phyloP scores from a whole-genome alignment of 164 flowering plant genomes.

The Pachysandra terminalis region DNA sequence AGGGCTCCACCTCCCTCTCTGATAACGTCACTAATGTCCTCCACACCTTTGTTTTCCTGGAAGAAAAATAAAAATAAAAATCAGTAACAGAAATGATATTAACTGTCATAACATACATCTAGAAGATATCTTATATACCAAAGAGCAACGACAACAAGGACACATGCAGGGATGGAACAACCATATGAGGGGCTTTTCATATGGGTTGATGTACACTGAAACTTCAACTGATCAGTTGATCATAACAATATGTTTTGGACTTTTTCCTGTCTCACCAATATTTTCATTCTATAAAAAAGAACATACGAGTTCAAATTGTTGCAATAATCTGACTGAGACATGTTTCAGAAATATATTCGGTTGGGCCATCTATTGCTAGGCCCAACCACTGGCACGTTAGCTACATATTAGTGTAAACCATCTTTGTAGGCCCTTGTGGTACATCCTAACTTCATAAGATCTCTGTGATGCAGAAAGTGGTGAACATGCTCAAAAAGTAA shows the following conservation, averaged over 20 bases:
- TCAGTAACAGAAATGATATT: constrained; percentile 1
- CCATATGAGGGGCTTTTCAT: too few species aligned
- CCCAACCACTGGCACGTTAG: not conserved
- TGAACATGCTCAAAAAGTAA: not conserved
- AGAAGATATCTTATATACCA: not conserved
- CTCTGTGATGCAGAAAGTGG: not conserved
- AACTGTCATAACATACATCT: not conserved
- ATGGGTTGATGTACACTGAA: too few species aligned
- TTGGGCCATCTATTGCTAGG: not conserved
- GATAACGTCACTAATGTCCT: constrained; percentile 88
- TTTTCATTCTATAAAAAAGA: not conserved
- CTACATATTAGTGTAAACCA: not conserved
- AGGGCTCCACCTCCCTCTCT: constrained; percentile 99
- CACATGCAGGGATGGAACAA: too few species aligned
- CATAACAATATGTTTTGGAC: not conserved
- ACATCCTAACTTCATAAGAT: too few species aligned
- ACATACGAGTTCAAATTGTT: not conserved
- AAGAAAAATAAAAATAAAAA: constrained; percentile 1
- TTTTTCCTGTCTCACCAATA: not conserved
- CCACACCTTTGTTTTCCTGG: constrained; percentile 88
- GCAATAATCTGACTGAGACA: not conserved
- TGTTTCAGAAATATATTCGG: too few species aligned
- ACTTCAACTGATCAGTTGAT: too few species aligned
- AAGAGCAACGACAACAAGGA: too few species aligned
- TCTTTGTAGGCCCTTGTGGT: not conserved